These are phyloP conservation scores for Globomyces pollinis-pini DNA, from an alignment of 192 early-diverging fungal genomes.

Conservation along the genomic window DNA sequence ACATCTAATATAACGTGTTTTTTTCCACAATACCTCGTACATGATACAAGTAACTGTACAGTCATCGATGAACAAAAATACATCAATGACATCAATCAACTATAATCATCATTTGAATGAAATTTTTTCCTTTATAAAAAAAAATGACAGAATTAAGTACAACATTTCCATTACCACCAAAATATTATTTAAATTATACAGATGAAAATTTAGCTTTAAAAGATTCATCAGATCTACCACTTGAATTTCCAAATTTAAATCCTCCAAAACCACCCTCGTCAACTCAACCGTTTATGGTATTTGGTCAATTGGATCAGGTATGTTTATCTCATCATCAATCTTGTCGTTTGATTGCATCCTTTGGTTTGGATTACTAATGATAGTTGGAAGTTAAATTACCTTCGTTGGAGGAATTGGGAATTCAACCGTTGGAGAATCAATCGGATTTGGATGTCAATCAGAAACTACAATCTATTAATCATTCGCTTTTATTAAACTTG, in stretches of 20 bases:
- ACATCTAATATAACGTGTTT: no score
- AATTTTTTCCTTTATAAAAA: no score
- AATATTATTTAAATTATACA: neutral
- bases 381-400: conserved; percentile 2
- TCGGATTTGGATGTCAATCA: no score
- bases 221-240: neutral
- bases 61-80: no score
- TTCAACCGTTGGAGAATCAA: neutral
- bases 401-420: neutral
- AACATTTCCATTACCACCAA: neutral
- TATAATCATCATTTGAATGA: no score
- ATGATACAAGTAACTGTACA: no score
- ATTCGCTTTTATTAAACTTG: neutral
- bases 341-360: no score
- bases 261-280: neutral
- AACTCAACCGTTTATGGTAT: neutral
- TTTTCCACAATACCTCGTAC: no score
- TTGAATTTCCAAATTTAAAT: neutral
- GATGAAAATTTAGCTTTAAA: neutral
- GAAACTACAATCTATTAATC: neutral
- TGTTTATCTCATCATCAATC: neutral
- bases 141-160: neutral
- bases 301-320: conserved; percentile 5
- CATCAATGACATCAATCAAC: no score
- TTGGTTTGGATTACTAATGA: no score